A percentile compares a stretch with the other conserved stretches of the same genome.
Conservation (phyloP, 192 early-diverging fungal species). For the Diversispora eburnea region DNA sequence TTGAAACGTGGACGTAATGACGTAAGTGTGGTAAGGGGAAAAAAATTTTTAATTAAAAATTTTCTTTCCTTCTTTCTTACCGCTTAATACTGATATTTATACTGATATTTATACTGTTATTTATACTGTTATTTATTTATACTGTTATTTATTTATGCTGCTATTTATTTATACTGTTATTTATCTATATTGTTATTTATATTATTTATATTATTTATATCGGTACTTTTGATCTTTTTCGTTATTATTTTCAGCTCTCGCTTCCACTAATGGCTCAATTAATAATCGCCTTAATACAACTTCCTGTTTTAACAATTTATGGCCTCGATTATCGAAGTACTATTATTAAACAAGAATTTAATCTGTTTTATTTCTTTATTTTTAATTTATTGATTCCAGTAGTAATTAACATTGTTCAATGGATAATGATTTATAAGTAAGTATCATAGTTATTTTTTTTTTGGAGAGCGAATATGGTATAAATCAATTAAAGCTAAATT, state of each 20-base stretch:
- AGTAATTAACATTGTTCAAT: background rate
- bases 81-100: too few species aligned
- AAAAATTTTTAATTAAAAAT: too few species aligned
- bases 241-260: background rate
- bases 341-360: slow-evolving; percentile 5
- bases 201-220: background rate
- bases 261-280: background rate
- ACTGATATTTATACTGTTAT: too few species aligned
- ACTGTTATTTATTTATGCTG: too few species aligned
- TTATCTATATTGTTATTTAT: too few species aligned
- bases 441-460: background rate
- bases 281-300: background rate
- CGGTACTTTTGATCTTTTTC: too few species aligned
- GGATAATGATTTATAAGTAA: background rate
- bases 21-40: background rate
- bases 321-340: background rate
- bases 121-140: too few species aligned
- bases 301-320: background rate
- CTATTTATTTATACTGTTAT: too few species aligned
- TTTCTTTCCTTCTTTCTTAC: too few species aligned
- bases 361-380: background rate
- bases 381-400: background rate
- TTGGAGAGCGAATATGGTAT: background rate
- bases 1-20: background rate
- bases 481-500: too few species aligned